Percentiles rank a stretch among this genome's conserved stretches.
These are phyloP conservation scores for Arabidopsis hybrid DNA, from an alignment of 441 rosid species.

Conservation along the genomic window DNA sequence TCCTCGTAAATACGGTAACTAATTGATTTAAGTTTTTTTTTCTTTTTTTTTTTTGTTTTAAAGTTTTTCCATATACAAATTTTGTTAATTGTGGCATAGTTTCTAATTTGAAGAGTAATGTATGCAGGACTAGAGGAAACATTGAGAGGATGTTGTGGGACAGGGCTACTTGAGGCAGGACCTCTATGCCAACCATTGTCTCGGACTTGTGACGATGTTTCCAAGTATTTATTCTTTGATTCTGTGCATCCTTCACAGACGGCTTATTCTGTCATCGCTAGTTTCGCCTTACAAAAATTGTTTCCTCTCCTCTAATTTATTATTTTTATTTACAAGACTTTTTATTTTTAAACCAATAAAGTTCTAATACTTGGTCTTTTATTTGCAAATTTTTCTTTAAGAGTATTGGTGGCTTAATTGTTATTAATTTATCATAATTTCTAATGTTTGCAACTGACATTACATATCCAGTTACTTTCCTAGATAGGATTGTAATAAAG, in stretches of 20 bases:
- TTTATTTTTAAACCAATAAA: too few species aligned
- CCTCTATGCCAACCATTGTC: slow-evolving; percentile 47
- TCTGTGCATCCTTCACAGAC: slow-evolving; percentile 55
- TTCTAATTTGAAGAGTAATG: background rate
- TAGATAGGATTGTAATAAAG: too few species aligned
- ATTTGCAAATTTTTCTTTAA: background rate
- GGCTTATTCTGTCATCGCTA: slow-evolving; percentile 45
- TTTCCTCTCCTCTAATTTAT: slow-evolving; percentile 30
- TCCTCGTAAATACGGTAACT: slow-evolving; percentile 58
- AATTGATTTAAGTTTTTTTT: too few species aligned
- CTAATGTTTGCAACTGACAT: background rate
- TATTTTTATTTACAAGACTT: background rate
- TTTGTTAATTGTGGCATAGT: background rate
- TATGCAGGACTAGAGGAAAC: slow-evolving; percentile 55
- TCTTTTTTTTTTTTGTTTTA: too few species aligned
- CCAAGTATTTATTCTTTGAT: slow-evolving; percentile 58
- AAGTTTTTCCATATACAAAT: too few species aligned
- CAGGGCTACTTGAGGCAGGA: slow-evolving; percentile 53
- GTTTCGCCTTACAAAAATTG: slow-evolving; percentile 6
- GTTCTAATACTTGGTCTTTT: too few species aligned
- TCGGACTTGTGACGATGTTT: slow-evolving; percentile 48
- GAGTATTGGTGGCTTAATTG: background rate
- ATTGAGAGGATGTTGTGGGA: slow-evolving; percentile 59
- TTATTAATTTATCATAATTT: background rate
- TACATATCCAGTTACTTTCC: background rate